phyloP scores from a whole-genome alignment of 129 eudicot genomes.

The Arctium lappa region DNA sequence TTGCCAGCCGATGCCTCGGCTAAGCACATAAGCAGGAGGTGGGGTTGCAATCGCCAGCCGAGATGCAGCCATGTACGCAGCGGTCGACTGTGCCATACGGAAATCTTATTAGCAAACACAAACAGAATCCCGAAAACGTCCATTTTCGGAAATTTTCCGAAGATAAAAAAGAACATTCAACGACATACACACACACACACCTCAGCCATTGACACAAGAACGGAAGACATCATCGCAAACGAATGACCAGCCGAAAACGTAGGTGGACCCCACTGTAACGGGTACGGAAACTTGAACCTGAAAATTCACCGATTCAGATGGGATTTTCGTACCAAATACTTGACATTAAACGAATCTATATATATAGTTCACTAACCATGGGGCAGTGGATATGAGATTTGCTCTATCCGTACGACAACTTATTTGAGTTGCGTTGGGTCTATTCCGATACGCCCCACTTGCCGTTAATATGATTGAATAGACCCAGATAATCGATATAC shows the following conservation, averaged over 20 bases:
- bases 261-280: slow-evolving; percentile 99
- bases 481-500: slow-evolving; percentile 71
- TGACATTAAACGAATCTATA: neutral
- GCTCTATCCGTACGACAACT: slow-evolving; percentile 95
- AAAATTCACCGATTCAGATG: slow-evolving; percentile 6
- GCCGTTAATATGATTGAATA: slow-evolving; percentile 82
- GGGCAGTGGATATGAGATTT: slow-evolving; percentile 85
- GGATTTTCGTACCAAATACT: neutral
- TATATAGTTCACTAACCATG: slow-evolving; percentile 54
- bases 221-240: slow-evolving; percentile 97
- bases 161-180: neutral
- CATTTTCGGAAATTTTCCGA: neutral
- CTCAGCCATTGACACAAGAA: slow-evolving; percentile 95
- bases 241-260: slow-evolving; percentile 91
- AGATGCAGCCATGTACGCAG: slow-evolving; percentile 95
- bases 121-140: neutral
- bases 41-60: slow-evolving; percentile 98
- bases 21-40: slow-evolving; percentile 96
- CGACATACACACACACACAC: slow-evolving; percentile 25
- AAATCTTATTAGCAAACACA: slow-evolving; percentile 1
- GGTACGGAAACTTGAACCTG: slow-evolving; percentile 96
- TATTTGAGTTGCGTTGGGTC: slow-evolving; percentile 52
- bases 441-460: slow-evolving; percentile 83
- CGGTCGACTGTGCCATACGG: slow-evolving; percentile 73
- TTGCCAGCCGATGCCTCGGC: slow-evolving; percentile 99